A percentile compares a stretch with the other conserved stretches of the same genome.
These are phyloP conservation scores for Orbilia oligospora DNA, from an alignment of 2,329 filamentous ascomycete genomes.

Conservation along the genomic window DNA sequence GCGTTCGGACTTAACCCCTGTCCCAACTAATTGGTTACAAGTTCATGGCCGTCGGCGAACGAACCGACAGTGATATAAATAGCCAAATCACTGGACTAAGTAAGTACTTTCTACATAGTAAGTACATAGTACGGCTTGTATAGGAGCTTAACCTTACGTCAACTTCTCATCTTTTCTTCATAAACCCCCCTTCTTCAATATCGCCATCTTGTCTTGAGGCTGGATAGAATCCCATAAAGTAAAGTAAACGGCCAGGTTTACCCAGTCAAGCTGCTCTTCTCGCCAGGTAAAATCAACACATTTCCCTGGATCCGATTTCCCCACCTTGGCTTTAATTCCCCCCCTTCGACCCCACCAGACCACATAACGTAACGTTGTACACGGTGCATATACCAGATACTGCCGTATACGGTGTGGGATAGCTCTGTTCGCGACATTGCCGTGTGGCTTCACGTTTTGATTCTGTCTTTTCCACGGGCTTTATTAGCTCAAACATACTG, in stretches of 20 bases:
- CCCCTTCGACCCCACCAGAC: neutral
- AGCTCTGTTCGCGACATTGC: neutral
- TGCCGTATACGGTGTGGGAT: neutral
- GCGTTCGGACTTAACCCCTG: slow-evolving; percentile 31
- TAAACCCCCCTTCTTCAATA: neutral
- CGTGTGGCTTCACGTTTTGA: neutral
- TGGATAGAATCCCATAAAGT: too few species aligned
- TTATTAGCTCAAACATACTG: too few species aligned
- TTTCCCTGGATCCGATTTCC: neutral
- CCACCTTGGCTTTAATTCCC: neutral
- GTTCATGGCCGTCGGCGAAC: neutral
- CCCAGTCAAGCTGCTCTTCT: neutral
- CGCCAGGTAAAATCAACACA: slow-evolving; percentile 2
- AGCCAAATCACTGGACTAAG: neutral
- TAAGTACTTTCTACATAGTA: too few species aligned
- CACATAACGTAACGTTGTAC: too few species aligned
- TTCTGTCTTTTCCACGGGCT: neutral
- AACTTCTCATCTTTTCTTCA: neutral
- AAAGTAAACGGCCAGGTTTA: neutral
- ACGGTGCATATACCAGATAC: neutral
- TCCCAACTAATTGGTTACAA: neutral
- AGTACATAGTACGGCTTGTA: slow-evolving; percentile 31
- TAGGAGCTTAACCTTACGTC: slow-evolving; percentile 6
- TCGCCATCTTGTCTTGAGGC: too few species aligned
- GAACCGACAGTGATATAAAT: neutral